These are phyloP conservation scores for Suhomyces guaymorum DNA, from an alignment of 1,139 yeast genomes.

Conservation along the genomic window DNA sequence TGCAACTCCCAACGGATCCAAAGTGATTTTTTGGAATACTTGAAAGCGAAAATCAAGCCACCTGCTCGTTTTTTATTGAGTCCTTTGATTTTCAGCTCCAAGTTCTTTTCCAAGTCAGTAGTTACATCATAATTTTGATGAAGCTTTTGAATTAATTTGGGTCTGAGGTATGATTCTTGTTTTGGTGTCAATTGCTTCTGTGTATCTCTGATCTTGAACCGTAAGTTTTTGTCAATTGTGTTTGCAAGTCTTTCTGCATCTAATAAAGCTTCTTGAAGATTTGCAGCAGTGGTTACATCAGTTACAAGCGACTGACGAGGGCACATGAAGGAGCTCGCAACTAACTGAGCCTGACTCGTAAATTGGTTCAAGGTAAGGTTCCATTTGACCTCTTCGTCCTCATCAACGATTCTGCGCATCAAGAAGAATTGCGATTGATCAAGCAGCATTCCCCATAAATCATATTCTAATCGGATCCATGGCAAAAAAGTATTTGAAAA, in stretches of 20 bases:
- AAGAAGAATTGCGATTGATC: slow-evolving; percentile 19
- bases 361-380: slow-evolving; percentile 20
- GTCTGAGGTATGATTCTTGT: slow-evolving; percentile 20
- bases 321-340: slow-evolving; percentile 9
- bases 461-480: slow-evolving; percentile 36
- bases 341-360: slow-evolving; percentile 11
- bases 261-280: slow-evolving; percentile 4
- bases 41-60: slow-evolving; percentile 47
- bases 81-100: slow-evolving; percentile 22
- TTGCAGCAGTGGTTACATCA: neutral
- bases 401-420: slow-evolving; percentile 13
- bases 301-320: slow-evolving; percentile 1
- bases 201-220: slow-evolving; percentile 1
- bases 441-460: slow-evolving; percentile 34
- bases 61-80: slow-evolving; percentile 42
- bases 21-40: slow-evolving; percentile 27
- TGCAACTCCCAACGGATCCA: slow-evolving; percentile 36
- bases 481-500: slow-evolving; percentile 18
- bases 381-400: slow-evolving; percentile 16
- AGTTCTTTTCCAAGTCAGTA: slow-evolving; percentile 17
- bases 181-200: slow-evolving; percentile 10
- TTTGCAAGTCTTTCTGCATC: slow-evolving; percentile 3
- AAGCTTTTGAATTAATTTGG: slow-evolving; percentile 20
- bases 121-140: slow-evolving; percentile 19
- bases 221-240: neutral